phyloP scores from a whole-genome alignment of 176 grass and related monocot genomes.

The Poa annua region DNA sequence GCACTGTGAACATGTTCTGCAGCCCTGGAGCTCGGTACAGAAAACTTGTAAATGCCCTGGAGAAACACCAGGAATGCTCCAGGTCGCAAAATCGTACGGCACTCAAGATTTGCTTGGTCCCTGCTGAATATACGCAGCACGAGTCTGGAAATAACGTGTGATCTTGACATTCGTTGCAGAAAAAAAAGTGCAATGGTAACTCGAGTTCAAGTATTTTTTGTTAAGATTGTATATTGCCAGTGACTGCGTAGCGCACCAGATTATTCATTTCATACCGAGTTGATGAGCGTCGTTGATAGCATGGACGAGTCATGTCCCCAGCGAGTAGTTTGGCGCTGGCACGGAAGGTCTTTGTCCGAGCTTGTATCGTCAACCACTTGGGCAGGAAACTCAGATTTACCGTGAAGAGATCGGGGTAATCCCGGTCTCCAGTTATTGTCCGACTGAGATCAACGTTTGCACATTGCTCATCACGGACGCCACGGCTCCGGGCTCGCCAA shows the following conservation, averaged over 20 bases:
- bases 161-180: neutral
- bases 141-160: slow-evolving; percentile 13
- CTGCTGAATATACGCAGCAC: neutral
- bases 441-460: too few species aligned
- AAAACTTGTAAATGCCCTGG: neutral
- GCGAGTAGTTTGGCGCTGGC: too few species aligned
- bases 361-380: too few species aligned
- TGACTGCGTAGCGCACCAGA: neutral
- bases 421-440: too few species aligned
- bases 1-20: neutral
- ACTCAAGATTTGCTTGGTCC: neutral
- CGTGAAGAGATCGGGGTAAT: too few species aligned
- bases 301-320: too few species aligned
- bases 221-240: neutral
- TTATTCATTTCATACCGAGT: neutral
- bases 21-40: neutral
- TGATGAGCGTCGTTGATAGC: neutral
- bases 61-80: neutral
- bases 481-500: too few species aligned
- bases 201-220: neutral
- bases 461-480: too few species aligned
- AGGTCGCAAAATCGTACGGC: neutral
- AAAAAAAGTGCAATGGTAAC: neutral
- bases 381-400: too few species aligned
- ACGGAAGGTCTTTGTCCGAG: too few species aligned